Percentiles rank a stretch among this genome's conserved stretches.
Evolutionary conservation across 768 basidiomycete genomes (phyloP).

Genomic region (Chalciporus sphaerocephalus): DNA sequence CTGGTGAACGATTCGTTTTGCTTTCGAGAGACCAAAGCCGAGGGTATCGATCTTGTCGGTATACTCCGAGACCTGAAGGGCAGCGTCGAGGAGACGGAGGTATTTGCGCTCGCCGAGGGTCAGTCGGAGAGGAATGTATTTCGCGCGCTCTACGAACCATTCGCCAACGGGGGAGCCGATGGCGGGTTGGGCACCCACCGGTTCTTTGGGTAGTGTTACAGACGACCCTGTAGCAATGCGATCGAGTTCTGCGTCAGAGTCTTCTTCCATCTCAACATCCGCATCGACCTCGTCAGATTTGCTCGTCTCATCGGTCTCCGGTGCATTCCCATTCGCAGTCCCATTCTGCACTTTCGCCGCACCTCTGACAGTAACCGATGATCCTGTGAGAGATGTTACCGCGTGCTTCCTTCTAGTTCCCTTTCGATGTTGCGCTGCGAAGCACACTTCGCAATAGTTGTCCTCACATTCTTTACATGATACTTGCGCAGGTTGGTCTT

Average conservation of each 20-base stretch:
- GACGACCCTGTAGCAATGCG: slow-evolving; percentile 31
- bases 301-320: neutral
- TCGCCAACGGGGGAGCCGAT: slow-evolving; percentile 65
- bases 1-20: slow-evolving; percentile 84
- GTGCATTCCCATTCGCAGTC: neutral
- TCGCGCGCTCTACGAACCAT: slow-evolving; percentile 80
- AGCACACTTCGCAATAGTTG: slow-evolving; percentile 81
- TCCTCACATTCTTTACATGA: slow-evolving; percentile 70
- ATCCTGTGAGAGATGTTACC: slow-evolving; percentile 41
- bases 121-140: slow-evolving; percentile 76
- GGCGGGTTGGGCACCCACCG: slow-evolving; percentile 53
- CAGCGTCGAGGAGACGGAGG: slow-evolving; percentile 81
- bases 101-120: slow-evolving; percentile 74
- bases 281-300: slow-evolving; percentile 22
- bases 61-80: slow-evolving; percentile 80
- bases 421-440: slow-evolving; percentile 78
- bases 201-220: slow-evolving; percentile 25
- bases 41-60: slow-evolving; percentile 88
- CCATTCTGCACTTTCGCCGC: slow-evolving; percentile 16
- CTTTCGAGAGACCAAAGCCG: slow-evolving; percentile 71
- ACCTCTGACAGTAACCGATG: slow-evolving; percentile 5
- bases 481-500: slow-evolving; percentile 85
- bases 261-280: slow-evolving; percentile 36
- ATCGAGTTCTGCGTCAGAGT: slow-evolving; percentile 38
- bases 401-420: slow-evolving; percentile 67